Evolutionary conservation across 2,329 filamentous ascomycete genomes (phyloP).

Genomic region (Aspergillus sp.): DNA sequence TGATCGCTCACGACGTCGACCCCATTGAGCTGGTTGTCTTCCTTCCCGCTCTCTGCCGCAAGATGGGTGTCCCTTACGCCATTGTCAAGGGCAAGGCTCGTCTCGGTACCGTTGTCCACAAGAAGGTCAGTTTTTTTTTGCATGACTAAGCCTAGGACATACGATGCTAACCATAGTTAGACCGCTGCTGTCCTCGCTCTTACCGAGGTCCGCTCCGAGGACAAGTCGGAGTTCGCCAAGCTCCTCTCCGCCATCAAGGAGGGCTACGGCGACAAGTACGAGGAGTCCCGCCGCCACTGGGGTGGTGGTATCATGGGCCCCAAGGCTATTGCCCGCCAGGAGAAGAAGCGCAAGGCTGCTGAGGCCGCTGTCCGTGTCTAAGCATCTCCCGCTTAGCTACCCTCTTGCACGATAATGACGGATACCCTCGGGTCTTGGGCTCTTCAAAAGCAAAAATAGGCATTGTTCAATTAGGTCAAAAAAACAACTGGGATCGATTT

Average conservation of each 20-base stretch:
- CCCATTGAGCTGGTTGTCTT: slow-evolving; percentile 99
- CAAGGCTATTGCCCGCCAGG: slow-evolving; percentile 79
- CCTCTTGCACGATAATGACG: slow-evolving; percentile 30
- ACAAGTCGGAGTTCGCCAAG: slow-evolving; percentile 98
- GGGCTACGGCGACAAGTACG: slow-evolving; percentile 94
- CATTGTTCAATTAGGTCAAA: slow-evolving; percentile 23
- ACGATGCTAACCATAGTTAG: slow-evolving; percentile 53
- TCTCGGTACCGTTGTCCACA: slow-evolving; percentile 98
- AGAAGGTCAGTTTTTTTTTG: slow-evolving; percentile 71
- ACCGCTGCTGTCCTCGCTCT: slow-evolving; percentile 94
- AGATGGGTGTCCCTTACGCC: slow-evolving; percentile 99
- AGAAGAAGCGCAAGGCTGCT: slow-evolving; percentile 93
- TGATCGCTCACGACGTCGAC: slow-evolving; percentile 99
- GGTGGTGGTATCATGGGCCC: slow-evolving; percentile 99
- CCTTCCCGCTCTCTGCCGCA: slow-evolving; percentile 97
- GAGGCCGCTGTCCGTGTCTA: slow-evolving; percentile 99
- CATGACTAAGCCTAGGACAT: not conserved
- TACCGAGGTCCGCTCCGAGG: slow-evolving; percentile 96
- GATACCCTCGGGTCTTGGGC: slow-evolving; percentile 8
- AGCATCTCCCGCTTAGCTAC: slow-evolving; percentile 38
- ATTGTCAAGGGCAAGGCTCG: slow-evolving; percentile 99
- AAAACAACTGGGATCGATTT: slow-evolving; percentile 15
- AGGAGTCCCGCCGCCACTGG: slow-evolving; percentile 91
- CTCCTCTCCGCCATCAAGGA: slow-evolving; percentile 96
- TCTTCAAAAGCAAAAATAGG: slow-evolving; percentile 26